Conservation (phyloP, 2,329 filamentous ascomycete species). For the Myriosclerotinia scirpicola region DNA sequence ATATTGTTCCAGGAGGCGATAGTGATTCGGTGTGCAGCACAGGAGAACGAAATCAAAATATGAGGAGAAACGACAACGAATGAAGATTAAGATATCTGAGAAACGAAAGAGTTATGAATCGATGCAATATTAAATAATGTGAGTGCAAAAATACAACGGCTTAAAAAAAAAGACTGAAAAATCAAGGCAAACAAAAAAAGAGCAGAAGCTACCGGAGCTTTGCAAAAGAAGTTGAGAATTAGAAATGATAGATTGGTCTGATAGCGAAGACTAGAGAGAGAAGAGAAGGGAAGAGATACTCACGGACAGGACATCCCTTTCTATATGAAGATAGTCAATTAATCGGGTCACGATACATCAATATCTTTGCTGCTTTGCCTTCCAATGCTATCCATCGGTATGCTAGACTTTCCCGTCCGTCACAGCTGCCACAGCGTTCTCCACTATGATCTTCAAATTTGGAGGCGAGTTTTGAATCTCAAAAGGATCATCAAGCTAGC, state of each 20-base stretch:
- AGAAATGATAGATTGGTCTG: constrained; percentile 36
- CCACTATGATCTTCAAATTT: constrained; percentile 30
- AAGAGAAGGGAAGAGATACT: constrained; percentile 19
- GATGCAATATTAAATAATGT: background rate
- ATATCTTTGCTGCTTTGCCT: background rate
- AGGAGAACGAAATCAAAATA: constrained; percentile 1
- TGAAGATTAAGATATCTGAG: background rate
- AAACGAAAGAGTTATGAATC: background rate
- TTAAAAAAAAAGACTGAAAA: constrained; percentile 28
- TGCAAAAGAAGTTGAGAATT: constrained; percentile 33
- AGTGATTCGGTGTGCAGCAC: constrained; percentile 8
- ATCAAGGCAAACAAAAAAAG: constrained; percentile 31
- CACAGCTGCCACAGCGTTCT: constrained; percentile 20
- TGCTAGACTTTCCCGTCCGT: background rate
- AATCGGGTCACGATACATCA: background rate
- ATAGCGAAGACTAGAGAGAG: constrained; percentile 35
- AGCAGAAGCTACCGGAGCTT: constrained; percentile 50
- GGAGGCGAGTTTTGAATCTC: constrained; percentile 39
- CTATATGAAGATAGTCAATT: constrained; percentile 14
- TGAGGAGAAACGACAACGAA: background rate
- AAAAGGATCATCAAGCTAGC: constrained; percentile 36
- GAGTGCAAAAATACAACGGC: constrained; percentile 1
- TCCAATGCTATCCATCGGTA: background rate
- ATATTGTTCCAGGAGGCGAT: background rate
- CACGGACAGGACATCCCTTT: constrained; percentile 14